These are phyloP conservation scores for Colletotrichum eleusines DNA, from an alignment of 2,329 filamentous ascomycete species.

Conservation along the genomic window DNA sequence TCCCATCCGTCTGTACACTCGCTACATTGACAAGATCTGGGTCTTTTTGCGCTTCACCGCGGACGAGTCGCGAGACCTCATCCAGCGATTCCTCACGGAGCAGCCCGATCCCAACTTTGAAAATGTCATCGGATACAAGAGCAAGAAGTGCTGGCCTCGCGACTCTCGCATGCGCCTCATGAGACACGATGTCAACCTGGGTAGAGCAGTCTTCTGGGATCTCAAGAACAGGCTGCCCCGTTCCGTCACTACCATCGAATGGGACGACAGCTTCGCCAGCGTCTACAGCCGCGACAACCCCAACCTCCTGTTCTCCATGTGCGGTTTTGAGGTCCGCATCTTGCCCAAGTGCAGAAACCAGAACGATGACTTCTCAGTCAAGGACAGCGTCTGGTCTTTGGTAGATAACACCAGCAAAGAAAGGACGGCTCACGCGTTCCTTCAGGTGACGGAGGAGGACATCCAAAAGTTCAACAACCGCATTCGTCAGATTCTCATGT, in stretches of 20 bases:
- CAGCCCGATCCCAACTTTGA: constrained; percentile 99
- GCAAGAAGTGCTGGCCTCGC: constrained; percentile 99
- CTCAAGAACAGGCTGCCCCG: constrained; percentile 95
- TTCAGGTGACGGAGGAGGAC: constrained; percentile 97
- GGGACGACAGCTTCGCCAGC: constrained; percentile 98
- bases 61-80: constrained; percentile 94
- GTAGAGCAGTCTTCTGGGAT: constrained; percentile 98
- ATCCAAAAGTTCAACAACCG: constrained; percentile 99
- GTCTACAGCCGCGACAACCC: constrained; percentile 99
- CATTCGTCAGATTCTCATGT: constrained; percentile 98
- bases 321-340: constrained; percentile 96
- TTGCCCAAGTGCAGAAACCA: constrained; percentile 94
- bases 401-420: constrained; percentile 98
- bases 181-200: constrained; percentile 98
- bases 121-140: constrained; percentile 98
- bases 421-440: constrained; percentile 94
- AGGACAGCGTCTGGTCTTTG: constrained; percentile 98
- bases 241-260: constrained; percentile 96
- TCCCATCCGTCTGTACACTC: constrained; percentile 95
- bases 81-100: constrained; percentile 97
- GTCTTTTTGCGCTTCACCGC: constrained; percentile 94
- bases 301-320: constrained; percentile 97
- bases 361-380: constrained; percentile 96
- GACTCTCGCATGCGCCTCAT: constrained; percentile 98
- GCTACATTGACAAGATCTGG: constrained; percentile 99